Percentiles rank a stretch among this genome's conserved stretches.
phyloP scores from a whole-genome alignment of 495 filamentous ascomycete species.

The Trichoderma parareesei region DNA sequence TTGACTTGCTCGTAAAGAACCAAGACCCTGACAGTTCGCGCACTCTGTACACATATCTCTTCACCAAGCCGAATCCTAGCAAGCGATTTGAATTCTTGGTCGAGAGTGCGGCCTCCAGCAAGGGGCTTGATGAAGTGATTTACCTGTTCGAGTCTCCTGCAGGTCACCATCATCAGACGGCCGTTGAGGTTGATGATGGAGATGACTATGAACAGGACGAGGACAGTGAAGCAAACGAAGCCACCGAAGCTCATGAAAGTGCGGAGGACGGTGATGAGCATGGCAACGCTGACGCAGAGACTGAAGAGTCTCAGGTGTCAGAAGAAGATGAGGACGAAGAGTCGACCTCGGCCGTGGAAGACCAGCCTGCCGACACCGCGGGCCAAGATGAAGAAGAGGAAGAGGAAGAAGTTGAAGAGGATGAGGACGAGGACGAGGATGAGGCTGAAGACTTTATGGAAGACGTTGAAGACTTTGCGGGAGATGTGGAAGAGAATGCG shows the following conservation, averaged over 20 bases:
- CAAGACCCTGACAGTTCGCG: conserved; percentile 19
- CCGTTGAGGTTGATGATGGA: conserved; percentile 17
- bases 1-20: conserved; percentile 32
- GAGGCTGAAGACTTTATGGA: conserved; percentile 1
- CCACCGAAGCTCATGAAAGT: conserved; percentile 14
- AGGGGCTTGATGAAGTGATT: conserved; percentile 19
- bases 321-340: background rate
- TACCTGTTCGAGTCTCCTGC: conserved; percentile 10
- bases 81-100: conserved; percentile 24
- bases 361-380: background rate
- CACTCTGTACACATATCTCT: conserved; percentile 23
- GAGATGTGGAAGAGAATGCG: conserved; percentile 14
- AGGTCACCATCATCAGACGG: conserved; percentile 13
- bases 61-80: conserved; percentile 24
- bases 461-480: background rate
- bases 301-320: background rate
- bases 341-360: background rate
- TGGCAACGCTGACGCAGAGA: conserved; percentile 1
- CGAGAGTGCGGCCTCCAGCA: conserved; percentile 24
- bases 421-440: background rate
- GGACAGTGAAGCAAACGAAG: conserved; percentile 20
- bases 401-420: background rate
- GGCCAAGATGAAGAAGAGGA: background rate
- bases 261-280: conserved; percentile 19
- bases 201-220: conserved; percentile 14